phyloP scores from a whole-genome alignment of 2,329 filamentous ascomycete species.

The Blumeria hordei region DNA sequence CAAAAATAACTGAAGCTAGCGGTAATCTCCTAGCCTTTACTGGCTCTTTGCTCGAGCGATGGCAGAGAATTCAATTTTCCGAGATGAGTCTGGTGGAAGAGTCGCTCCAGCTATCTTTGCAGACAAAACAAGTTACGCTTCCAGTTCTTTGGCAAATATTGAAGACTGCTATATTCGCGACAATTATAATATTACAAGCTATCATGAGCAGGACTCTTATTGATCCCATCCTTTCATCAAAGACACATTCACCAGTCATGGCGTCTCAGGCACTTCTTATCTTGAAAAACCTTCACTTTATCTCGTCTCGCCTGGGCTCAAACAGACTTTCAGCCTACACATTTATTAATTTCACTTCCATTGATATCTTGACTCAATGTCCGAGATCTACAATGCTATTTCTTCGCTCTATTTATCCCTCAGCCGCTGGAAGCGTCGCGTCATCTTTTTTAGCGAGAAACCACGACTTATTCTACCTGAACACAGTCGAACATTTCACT shows the following conservation, averaged over 20 bases:
- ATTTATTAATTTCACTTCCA: conserved; percentile 42
- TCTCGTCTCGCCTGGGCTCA: conserved; percentile 38
- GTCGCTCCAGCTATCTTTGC: conserved; percentile 26
- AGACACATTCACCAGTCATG: conserved; percentile 27
- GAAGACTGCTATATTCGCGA: conserved; percentile 38
- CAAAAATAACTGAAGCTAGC: conserved; percentile 18
- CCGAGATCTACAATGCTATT: conserved; percentile 34
- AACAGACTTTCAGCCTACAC: conserved; percentile 43
- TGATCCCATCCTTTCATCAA: conserved; percentile 27
- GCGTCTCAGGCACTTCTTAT: conserved; percentile 37
- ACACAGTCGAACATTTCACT: conserved; percentile 44
- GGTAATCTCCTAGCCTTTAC: conserved; percentile 28
- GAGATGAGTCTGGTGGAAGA: conserved; percentile 40
- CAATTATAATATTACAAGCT: conserved; percentile 34
- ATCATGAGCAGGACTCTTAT: conserved; percentile 32
- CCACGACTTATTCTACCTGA: conserved; percentile 50
- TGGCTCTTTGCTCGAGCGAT: conserved; percentile 29
- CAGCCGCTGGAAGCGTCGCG: conserved; percentile 28
- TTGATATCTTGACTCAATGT: conserved; percentile 42
- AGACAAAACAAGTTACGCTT: conserved; percentile 31
- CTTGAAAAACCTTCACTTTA: conserved; percentile 42
- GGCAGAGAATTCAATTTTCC: conserved; percentile 44
- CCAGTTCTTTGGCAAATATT: conserved; percentile 41
- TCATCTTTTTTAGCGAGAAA: conserved; percentile 37
- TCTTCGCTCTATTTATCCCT: conserved; percentile 17